Percentiles rank a stretch among this genome's conserved stretches.
These are phyloP conservation scores for Rhodotorula mucilaginosa DNA, from an alignment of 1,284 basidiomycete species.

Conservation along the genomic window DNA sequence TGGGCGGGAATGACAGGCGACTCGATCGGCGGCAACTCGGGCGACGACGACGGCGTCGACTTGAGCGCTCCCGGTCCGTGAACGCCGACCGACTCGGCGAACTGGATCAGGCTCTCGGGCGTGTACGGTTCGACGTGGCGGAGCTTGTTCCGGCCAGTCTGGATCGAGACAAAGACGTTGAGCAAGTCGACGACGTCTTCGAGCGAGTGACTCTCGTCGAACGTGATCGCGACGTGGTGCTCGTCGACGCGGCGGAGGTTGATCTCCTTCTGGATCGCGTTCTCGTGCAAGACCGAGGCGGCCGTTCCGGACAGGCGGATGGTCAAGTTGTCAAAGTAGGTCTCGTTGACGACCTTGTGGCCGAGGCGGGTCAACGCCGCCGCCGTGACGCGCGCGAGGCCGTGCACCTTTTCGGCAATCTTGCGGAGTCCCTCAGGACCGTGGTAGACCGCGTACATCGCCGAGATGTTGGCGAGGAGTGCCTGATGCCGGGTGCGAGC, in stretches of 20 bases:
- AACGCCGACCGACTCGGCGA: slow-evolving; percentile 46
- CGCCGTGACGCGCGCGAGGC: slow-evolving; percentile 78
- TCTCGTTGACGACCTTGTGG: slow-evolving; percentile 61
- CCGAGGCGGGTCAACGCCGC: slow-evolving; percentile 68
- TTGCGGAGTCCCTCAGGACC: slow-evolving; percentile 80
- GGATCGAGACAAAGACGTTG: slow-evolving; percentile 62
- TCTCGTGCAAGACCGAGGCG: slow-evolving; percentile 67
- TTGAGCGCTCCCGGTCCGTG: slow-evolving; percentile 30
- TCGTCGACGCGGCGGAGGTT: slow-evolving; percentile 82
- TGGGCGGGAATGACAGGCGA: slow-evolving; percentile 55
- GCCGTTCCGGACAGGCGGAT: slow-evolving; percentile 62
- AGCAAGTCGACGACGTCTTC: slow-evolving; percentile 56
- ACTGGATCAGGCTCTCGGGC: slow-evolving; percentile 48
- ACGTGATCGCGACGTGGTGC: slow-evolving; percentile 76
- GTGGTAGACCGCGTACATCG: slow-evolving; percentile 89
- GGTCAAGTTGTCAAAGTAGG: slow-evolving; percentile 93
- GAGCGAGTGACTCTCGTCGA: slow-evolving; percentile 82
- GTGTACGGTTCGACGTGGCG: slow-evolving; percentile 40
- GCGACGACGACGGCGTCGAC: slow-evolving; percentile 41
- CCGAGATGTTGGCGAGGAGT: slow-evolving; percentile 92
- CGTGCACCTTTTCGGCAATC: slow-evolving; percentile 87
- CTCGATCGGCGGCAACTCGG: slow-evolving; percentile 41
- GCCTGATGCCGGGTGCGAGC: slow-evolving; percentile 70
- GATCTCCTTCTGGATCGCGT: slow-evolving; percentile 66
- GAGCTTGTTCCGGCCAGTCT: slow-evolving; percentile 40